phyloP scores from a whole-genome alignment of 805 yeast genomes.

The Candida endomychidarum region DNA sequence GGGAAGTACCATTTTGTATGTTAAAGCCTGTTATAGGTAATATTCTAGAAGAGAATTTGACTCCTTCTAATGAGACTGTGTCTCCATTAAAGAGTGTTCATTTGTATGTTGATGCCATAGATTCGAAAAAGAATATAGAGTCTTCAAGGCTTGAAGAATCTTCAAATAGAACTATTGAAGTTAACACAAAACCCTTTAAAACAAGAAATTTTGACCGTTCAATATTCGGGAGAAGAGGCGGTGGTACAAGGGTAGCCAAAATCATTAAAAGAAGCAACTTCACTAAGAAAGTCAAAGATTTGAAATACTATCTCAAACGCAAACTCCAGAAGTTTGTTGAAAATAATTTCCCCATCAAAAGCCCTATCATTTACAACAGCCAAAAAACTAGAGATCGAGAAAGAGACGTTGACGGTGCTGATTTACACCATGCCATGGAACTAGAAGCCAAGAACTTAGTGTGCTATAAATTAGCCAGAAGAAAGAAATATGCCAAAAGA shows the following conservation, averaged over 20 bases:
- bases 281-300: constrained; percentile 11
- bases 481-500: constrained; percentile 50
- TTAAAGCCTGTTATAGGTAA: constrained; percentile 28
- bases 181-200: background rate
- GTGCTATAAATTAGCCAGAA: constrained; percentile 59
- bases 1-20: constrained; percentile 51
- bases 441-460: constrained; percentile 28
- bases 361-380: constrained; percentile 24
- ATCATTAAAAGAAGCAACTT: background rate
- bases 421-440: constrained; percentile 23
- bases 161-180: constrained; percentile 2
- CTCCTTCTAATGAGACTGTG: too few species aligned
- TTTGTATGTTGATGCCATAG: too few species aligned
- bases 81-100: too few species aligned
- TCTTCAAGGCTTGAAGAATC: too few species aligned
- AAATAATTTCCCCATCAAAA: constrained; percentile 14
- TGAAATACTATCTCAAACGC: constrained; percentile 10
- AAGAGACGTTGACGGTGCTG: constrained; percentile 17
- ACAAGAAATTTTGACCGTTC: too few species aligned
- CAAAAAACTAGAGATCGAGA: constrained; percentile 17
- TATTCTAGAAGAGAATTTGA: too few species aligned
- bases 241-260: constrained; percentile 1
- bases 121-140: too few species aligned
- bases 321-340: constrained; percentile 22
- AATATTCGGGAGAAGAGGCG: constrained; percentile 6